Percentiles rank a stretch among this genome's conserved stretches.
Evolutionary conservation across 305 asterid genomes (phyloP).

Genomic region (Fraxinus floribunda): DNA sequence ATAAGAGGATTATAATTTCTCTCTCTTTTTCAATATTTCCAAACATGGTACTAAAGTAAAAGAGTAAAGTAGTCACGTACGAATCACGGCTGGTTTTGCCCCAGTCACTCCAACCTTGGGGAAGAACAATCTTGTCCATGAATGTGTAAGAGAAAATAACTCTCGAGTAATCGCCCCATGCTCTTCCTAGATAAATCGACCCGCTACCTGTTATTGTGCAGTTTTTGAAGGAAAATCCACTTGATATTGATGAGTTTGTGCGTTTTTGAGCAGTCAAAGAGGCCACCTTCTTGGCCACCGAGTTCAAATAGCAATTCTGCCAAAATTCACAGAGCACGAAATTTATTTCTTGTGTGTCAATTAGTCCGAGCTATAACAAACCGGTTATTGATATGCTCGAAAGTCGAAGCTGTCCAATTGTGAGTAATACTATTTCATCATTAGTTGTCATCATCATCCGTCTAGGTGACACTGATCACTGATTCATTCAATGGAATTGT

Average conservation of each 20-base stretch:
- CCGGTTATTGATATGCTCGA: neutral
- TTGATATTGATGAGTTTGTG: conserved; percentile 35
- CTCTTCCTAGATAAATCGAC: conserved; percentile 53
- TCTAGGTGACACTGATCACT: neutral
- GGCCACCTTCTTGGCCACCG: conserved; percentile 54
- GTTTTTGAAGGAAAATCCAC: conserved; percentile 65
- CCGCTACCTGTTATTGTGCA: conserved; percentile 51
- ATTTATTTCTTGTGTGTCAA: neutral
- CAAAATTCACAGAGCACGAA: neutral
- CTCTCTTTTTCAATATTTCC: neutral
- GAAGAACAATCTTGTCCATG: conserved; percentile 52
- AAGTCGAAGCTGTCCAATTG: neutral
- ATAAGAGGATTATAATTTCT: neutral
- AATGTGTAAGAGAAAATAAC: conserved; percentile 52
- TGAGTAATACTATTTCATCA: neutral
- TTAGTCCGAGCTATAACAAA: neutral
- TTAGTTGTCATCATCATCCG: neutral
- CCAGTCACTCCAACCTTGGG: conserved; percentile 71
- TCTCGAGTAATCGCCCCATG: conserved; percentile 68
- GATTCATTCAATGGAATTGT: neutral
- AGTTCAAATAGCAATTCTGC: conserved; percentile 55
- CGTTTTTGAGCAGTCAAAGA: conserved; percentile 60
- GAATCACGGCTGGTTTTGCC: conserved; percentile 36
- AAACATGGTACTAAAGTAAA: neutral
- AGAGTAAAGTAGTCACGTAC: conserved; percentile 27